These are phyloP conservation scores for Entomortierella lignicola DNA, from an alignment of 192 early-diverging fungal genomes.

Conservation along the genomic window DNA sequence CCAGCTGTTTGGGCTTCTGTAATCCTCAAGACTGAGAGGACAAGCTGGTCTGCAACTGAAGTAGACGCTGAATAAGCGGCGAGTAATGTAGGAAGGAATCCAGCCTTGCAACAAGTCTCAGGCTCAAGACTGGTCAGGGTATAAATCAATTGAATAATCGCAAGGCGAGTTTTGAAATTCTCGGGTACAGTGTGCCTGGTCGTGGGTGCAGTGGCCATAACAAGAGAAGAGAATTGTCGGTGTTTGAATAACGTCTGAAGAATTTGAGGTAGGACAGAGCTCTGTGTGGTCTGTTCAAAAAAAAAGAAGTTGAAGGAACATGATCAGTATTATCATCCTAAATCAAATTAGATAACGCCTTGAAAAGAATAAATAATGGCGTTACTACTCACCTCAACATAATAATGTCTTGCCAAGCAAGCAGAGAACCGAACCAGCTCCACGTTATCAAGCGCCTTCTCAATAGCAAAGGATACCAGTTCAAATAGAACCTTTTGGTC, in stretches of 20 bases:
- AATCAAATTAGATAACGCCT: too few species aligned
- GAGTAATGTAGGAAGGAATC: constrained; percentile 60
- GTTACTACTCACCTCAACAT: constrained; percentile 43
- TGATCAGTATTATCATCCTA: not conserved
- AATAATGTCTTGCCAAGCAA: constrained; percentile 44
- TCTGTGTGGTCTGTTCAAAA: constrained; percentile 24
- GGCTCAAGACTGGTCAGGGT: constrained; percentile 64
- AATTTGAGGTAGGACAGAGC: constrained; percentile 50
- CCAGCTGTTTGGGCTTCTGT: constrained; percentile 68
- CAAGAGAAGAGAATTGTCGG: constrained; percentile 44
- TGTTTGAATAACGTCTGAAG: constrained; percentile 57
- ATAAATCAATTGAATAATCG: constrained; percentile 64
- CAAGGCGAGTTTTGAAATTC: constrained; percentile 48
- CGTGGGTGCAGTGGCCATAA: constrained; percentile 47
- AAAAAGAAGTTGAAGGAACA: not conserved
- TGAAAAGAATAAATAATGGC: not conserved
- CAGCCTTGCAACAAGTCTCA: constrained; percentile 58
- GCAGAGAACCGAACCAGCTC: constrained; percentile 55
- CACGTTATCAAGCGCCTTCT: constrained; percentile 53
- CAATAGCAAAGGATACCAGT: constrained; percentile 48
- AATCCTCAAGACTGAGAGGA: constrained; percentile 64
- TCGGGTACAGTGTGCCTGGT: constrained; percentile 36
- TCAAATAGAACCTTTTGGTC: constrained; percentile 51
- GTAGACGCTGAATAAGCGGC: constrained; percentile 71
- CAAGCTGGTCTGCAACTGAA: constrained; percentile 60